A percentile compares a stretch with the other conserved stretches of the same genome.
Conservation (phyloP, 2,329 filamentous ascomycete species). For the Exophiala phaeomuriformis region DNA sequence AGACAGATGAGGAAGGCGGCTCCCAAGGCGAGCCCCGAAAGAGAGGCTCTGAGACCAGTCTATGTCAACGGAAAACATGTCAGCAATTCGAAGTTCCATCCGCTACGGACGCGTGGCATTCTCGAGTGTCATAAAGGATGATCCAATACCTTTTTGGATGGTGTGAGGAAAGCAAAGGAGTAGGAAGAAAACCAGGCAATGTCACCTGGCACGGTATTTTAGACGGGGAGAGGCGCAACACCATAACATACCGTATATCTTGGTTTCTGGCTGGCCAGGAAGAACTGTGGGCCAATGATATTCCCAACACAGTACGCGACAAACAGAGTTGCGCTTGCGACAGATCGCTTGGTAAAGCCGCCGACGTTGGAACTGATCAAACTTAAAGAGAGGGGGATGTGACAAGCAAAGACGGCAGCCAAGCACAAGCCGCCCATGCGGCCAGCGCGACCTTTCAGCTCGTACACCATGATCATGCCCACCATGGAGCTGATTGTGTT, state of each 20-base stretch:
- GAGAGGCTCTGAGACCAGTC: constrained; percentile 33
- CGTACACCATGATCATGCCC: constrained; percentile 32
- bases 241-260: constrained; percentile 35
- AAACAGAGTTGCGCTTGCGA: constrained; percentile 47
- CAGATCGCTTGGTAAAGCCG: constrained; percentile 50
- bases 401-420: constrained; percentile 31
- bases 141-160: constrained; percentile 25
- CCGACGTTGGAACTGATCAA: constrained; percentile 49
- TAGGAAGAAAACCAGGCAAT: background rate
- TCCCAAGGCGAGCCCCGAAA: constrained; percentile 30
- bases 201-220: background rate
- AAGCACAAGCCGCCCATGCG: constrained; percentile 31
- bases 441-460: constrained; percentile 28
- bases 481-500: constrained; percentile 30
- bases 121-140: constrained; percentile 6
- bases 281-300: constrained; percentile 50
- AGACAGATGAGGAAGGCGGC: constrained; percentile 31
- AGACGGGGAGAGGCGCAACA: background rate
- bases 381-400: constrained; percentile 34
- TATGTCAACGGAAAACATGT: constrained; percentile 25
- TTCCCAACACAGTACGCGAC: constrained; percentile 50
- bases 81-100: constrained; percentile 1
- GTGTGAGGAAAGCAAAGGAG: too few species aligned
- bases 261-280: constrained; percentile 43
- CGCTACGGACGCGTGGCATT: too few species aligned